Percentiles rank a stretch among this genome's conserved stretches.
Evolutionary conservation across 768 basidiomycete species (phyloP).

Genomic region (Heimioporus sp.): DNA sequence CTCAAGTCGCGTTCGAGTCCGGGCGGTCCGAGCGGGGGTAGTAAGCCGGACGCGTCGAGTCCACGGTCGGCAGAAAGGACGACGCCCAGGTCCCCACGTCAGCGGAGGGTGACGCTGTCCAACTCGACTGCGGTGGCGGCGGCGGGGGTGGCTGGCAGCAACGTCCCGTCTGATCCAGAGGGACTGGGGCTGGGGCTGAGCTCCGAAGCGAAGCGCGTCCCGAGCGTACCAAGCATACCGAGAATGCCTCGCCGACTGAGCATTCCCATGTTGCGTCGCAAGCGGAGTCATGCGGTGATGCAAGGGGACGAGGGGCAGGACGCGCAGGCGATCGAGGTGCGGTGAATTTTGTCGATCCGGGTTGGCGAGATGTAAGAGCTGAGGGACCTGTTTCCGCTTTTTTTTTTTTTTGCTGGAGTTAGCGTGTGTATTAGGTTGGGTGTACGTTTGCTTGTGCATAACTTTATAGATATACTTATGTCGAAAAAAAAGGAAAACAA

Average conservation of each 20-base stretch:
- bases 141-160: background rate
- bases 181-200: no score
- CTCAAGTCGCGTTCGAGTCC: slow-evolving; percentile 13
- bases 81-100: slow-evolving; percentile 1
- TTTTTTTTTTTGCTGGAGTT: no score
- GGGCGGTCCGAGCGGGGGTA: no score
- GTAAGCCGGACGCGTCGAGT: slow-evolving; percentile 6
- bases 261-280: slow-evolving; percentile 29
- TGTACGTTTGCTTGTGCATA: no score
- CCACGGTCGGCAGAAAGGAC: background rate
- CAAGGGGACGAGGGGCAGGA: background rate
- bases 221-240: slow-evolving; percentile 23
- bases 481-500: no score
- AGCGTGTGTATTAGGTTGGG: no score
- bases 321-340: no score
- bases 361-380: no score
- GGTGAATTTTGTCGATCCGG: no score
- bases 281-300: slow-evolving; percentile 15
- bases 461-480: no score
- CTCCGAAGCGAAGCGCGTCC: slow-evolving; percentile 8
- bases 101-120: slow-evolving; percentile 23
- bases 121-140: slow-evolving; percentile 5
- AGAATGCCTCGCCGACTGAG: slow-evolving; percentile 27
- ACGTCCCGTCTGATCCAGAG: background rate
- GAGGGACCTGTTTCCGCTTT: no score